Evolutionary conservation across 768 basidiomycete species (phyloP).

Genomic region (Fibroporia radiculosa): DNA sequence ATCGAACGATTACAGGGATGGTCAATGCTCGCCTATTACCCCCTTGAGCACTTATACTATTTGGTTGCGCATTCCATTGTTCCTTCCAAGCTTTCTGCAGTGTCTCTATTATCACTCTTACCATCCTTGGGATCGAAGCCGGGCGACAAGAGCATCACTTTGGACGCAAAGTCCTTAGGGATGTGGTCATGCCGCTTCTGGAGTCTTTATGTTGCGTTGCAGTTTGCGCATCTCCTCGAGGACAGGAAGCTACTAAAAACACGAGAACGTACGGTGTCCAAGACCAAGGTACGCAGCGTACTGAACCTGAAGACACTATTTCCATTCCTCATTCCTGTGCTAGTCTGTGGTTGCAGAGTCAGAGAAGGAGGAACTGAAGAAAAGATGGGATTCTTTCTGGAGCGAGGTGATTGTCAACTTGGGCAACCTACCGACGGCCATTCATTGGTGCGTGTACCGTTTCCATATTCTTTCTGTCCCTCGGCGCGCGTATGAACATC

Average conservation of each 20-base stretch:
- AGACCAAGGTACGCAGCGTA: slow-evolving; percentile 41
- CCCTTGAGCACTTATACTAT: slow-evolving; percentile 71
- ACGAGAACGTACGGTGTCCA: slow-evolving; percentile 48
- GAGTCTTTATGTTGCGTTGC: slow-evolving; percentile 72
- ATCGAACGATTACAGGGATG: slow-evolving; percentile 77
- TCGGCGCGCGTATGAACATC: too few relatives aligned
- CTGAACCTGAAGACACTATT: not conserved
- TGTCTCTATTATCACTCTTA: slow-evolving; percentile 34
- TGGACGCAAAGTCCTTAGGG: slow-evolving; percentile 42
- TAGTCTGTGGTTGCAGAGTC: not conserved
- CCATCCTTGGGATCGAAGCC: slow-evolving; percentile 20
- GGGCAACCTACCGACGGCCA: slow-evolving; percentile 71
- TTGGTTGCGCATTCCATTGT: slow-evolving; percentile 54
- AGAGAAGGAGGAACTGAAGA: slow-evolving; percentile 49
- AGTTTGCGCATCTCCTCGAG: slow-evolving; percentile 65
- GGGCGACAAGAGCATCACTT: slow-evolving; percentile 27
- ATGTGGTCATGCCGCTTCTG: slow-evolving; percentile 78
- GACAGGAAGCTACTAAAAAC: slow-evolving; percentile 52
- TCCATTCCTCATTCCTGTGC: too few relatives aligned
- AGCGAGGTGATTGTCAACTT: slow-evolving; percentile 67
- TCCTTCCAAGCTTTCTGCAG: slow-evolving; percentile 38
- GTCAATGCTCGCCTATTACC: slow-evolving; percentile 74
- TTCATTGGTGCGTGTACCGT: slow-evolving; percentile 62
- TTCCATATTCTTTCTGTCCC: not conserved
- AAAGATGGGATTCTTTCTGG: slow-evolving; percentile 62